These are phyloP conservation scores for Penicillium sp. DNA, from an alignment of 2,329 filamentous ascomycete genomes.

Conservation along the genomic window DNA sequence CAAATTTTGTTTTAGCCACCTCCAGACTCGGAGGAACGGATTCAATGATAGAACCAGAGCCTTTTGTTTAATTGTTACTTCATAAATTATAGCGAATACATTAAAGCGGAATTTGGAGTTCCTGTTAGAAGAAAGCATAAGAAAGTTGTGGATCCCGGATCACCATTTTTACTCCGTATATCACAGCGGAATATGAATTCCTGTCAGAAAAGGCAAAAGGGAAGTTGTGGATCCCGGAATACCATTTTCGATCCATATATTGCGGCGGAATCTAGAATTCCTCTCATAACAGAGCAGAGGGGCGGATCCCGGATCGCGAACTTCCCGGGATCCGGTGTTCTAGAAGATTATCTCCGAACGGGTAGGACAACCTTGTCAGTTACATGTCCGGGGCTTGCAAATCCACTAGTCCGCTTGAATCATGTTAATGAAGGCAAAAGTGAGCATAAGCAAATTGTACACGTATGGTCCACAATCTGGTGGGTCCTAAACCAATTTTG, in stretches of 20 bases:
- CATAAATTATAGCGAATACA: too few species aligned
- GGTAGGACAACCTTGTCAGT: background rate
- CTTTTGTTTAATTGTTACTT: too few species aligned
- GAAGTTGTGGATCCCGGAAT: too few species aligned
- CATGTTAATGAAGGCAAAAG: background rate
- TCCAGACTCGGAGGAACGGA: background rate
- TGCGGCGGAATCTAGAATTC: background rate
- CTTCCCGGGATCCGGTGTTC: background rate
- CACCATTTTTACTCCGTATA: too few species aligned
- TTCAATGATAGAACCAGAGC: too few species aligned
- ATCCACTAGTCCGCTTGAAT: background rate
- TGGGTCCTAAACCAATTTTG: background rate
- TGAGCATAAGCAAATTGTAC: background rate
- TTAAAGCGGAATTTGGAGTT: background rate
- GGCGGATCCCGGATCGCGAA: background rate
- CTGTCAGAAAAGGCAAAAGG: too few species aligned
- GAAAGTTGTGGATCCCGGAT: too few species aligned
- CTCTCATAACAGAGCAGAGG: too few species aligned
- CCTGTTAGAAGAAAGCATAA: too few species aligned
- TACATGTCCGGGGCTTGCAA: background rate
- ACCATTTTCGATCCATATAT: background rate
- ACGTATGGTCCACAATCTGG: background rate
- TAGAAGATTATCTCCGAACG: background rate
- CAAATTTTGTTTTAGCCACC: background rate
- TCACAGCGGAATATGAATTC: too few species aligned